phyloP scores from a whole-genome alignment of 768 basidiomycete genomes.

The Lanmaoa pseudosensibilis region DNA sequence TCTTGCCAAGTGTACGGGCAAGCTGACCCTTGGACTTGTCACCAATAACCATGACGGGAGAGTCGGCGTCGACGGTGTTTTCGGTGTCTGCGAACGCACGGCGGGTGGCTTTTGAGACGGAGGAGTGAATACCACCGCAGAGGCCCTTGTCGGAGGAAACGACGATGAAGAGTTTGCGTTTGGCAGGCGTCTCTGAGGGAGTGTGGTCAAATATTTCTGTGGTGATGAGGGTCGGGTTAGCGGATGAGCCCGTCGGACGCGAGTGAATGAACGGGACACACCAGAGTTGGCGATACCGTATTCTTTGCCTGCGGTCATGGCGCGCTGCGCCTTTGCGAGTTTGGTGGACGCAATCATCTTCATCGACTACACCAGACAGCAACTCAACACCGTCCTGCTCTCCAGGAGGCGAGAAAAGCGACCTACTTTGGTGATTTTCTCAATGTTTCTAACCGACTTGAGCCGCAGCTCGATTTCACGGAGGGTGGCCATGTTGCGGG shows the following conservation, averaged over 20 bases:
- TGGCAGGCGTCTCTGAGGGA: conserved; percentile 61
- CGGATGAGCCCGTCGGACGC: not conserved
- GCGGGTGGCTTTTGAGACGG: conserved; percentile 87
- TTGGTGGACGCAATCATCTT: conserved; percentile 99
- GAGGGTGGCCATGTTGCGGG: conserved; percentile 94
- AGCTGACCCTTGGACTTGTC: conserved; percentile 98
- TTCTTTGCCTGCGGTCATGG: conserved; percentile 87
- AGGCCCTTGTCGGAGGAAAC: conserved; percentile 98
- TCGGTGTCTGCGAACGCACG: conserved; percentile 58
- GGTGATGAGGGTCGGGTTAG: conserved; percentile 12
- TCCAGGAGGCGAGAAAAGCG: conserved; percentile 1
- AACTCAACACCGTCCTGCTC: not conserved
- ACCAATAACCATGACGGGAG: conserved; percentile 83
- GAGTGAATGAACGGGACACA: conserved; percentile 32
- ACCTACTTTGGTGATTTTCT: conserved; percentile 98
- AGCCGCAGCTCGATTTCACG: conserved; percentile 95
- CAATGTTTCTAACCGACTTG: conserved; percentile 96
- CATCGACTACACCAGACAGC: conserved; percentile 66
- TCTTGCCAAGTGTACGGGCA: conserved; percentile 57
- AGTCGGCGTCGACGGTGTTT: conserved; percentile 52
- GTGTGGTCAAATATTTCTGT: conserved; percentile 90
- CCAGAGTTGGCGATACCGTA: conserved; percentile 93
- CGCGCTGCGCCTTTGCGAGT: conserved; percentile 91
- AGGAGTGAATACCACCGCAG: conserved; percentile 99
- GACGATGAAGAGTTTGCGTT: conserved; percentile 88